Evolutionary conservation across 1,284 basidiomycete genomes (phyloP).

Genomic region (Ceratorhiza oryzae-sativae): DNA sequence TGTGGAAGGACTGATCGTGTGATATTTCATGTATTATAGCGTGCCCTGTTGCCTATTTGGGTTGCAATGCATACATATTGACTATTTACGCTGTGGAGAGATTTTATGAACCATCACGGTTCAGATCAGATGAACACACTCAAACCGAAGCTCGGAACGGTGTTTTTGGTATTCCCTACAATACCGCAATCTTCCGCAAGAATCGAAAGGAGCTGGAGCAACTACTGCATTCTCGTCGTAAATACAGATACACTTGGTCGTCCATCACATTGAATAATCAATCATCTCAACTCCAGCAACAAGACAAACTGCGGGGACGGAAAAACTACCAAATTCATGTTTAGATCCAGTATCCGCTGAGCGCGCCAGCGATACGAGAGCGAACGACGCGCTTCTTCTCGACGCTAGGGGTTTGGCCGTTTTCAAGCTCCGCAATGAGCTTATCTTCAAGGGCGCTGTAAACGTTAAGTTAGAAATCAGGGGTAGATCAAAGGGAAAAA

Average conservation of each 20-base stretch:
- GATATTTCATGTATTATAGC: not conserved
- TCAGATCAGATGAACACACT: not conserved
- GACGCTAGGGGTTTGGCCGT: constrained; percentile 6
- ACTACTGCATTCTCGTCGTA: constrained; percentile 31
- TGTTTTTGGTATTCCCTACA: too few species aligned
- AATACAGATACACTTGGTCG: constrained; percentile 11
- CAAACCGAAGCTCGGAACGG: too few species aligned
- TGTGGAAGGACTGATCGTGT: not conserved
- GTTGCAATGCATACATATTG: not conserved
- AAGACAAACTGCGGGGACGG: not conserved
- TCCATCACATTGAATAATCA: constrained; percentile 7
- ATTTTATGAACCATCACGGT: not conserved
- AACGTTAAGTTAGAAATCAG: not conserved
- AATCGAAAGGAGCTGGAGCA: constrained; percentile 10
- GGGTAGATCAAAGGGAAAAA: not conserved
- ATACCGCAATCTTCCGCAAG: too few species aligned
- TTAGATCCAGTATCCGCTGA: constrained; percentile 39
- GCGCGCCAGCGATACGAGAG: constrained; percentile 28
- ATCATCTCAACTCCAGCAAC: not conserved
- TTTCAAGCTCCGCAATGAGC: constrained; percentile 29
- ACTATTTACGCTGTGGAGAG: not conserved
- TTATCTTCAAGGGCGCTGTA: constrained; percentile 25
- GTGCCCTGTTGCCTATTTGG: not conserved
- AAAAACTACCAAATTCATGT: not conserved
- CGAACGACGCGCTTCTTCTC: constrained; percentile 34